Evolutionary conservation across 1,284 basidiomycete species (phyloP), one percentile per base, ranked within the genome.

Genomic region (Malassezia vespertilionis): DNA sequence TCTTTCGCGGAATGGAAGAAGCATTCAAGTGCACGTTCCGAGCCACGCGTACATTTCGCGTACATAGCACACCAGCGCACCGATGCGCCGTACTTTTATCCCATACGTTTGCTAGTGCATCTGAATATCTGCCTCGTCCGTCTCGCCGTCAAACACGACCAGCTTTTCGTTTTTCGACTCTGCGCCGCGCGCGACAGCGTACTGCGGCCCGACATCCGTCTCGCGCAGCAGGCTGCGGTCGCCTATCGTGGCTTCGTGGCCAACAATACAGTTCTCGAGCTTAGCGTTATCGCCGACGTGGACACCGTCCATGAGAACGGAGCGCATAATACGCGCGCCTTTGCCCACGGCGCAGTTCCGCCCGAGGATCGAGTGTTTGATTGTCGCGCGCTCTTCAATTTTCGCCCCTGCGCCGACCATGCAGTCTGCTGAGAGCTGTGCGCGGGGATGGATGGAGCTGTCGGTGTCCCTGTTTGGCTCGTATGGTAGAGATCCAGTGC

Each of bases 341-440:
- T 82, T 86, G 10, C 88, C 89, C 52, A 96, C 85, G 18, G 80
- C 73, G 61, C 87, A 91, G 63, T 90, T 86, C 52, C 82, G 79
- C 5, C 91, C 91, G 20, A 96, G 79, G 18, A 90, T 78, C 7
- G 82, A 84, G 57, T 83, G 82, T 72, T 93, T 96, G 71, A 97
- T 82, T 26, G 76, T 82, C 15, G 84, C 80, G 34, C 82, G 80
- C 65, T 95, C 90, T 5, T 82, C 83, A 5, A 97, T 76, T 40
- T 80, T 80, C 9, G 84, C 84, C 3, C 82, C 85, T 37, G 81
- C 79, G 6, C 84, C 86, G 11, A 96, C 75, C 48, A 87, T 78
- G 10, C 82, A 84, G 71, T 96, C 90, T 2, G 79, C 74, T 1
- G 87, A 89, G 57, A 95, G 84, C 59, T 85, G 84, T 1, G 84